Evolutionary conservation across 176 grass and related monocot genomes (phyloP).

Genomic region (Triticum timopheevii): DNA sequence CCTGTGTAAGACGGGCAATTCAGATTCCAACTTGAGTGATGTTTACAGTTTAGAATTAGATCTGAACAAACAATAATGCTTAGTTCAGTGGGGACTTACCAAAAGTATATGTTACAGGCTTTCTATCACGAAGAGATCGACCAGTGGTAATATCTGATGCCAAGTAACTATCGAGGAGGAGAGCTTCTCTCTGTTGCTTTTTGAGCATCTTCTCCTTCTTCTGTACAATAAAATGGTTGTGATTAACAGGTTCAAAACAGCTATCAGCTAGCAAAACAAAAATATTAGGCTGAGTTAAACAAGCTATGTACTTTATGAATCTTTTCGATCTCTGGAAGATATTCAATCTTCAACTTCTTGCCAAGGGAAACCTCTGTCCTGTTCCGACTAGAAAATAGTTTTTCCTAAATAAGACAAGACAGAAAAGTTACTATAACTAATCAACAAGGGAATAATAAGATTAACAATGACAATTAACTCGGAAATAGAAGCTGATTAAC

Average conservation of each 20-base stretch:
- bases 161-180: slow-evolving; percentile 91
- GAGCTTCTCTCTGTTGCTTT: slow-evolving; percentile 99
- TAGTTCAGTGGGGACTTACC: slow-evolving; percentile 53
- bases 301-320: slow-evolving; percentile 69
- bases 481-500: slow-evolving; percentile 14
- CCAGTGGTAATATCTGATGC: slow-evolving; percentile 71
- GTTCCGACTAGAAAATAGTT: slow-evolving; percentile 94
- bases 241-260: slow-evolving; percentile 30
- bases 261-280: neutral
- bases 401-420: slow-evolving; percentile 65
- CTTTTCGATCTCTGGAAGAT: slow-evolving; percentile 94
- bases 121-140: slow-evolving; percentile 93
- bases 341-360: slow-evolving; percentile 99
- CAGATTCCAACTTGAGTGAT: neutral
- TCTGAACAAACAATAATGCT: slow-evolving; percentile 27
- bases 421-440: slow-evolving; percentile 18
- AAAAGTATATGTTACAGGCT: slow-evolving; percentile 97
- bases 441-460: slow-evolving; percentile 10
- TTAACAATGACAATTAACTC: neutral
- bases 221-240: slow-evolving; percentile 43
- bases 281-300: slow-evolving; percentile 30
- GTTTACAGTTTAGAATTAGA: neutral
- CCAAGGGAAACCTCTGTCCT: slow-evolving; percentile 93
- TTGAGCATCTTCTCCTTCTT: slow-evolving; percentile 93
- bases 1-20: neutral